These are phyloP conservation scores for Trametes meyenii DNA, from an alignment of 768 basidiomycete genomes.

Conservation along the genomic window DNA sequence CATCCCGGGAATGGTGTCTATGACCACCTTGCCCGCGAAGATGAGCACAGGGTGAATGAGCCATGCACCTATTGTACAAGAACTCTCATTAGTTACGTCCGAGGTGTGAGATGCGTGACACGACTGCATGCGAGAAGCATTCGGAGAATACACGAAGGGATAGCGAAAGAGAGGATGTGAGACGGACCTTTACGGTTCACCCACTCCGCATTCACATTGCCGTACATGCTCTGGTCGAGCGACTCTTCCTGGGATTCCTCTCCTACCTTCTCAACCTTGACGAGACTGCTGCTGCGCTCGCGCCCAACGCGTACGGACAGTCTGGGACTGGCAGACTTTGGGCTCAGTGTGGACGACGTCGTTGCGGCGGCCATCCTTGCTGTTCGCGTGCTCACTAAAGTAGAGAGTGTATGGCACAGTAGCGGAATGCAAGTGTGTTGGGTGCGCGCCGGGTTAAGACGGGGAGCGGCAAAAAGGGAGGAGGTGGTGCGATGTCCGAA, in stretches of 20 bases:
- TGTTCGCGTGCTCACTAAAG: neutral
- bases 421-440: neutral
- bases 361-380: constrained; percentile 13
- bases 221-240: constrained; percentile 78
- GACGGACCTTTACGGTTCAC: constrained; percentile 85
- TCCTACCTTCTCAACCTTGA: constrained; percentile 85
- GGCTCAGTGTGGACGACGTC: constrained; percentile 19
- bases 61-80: constrained; percentile 79
- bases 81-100: too few relatives aligned
- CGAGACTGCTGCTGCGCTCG: constrained; percentile 61
- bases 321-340: constrained; percentile 20
- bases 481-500: constrained; percentile 11
- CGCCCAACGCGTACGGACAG: constrained; percentile 29
- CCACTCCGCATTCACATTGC: constrained; percentile 90
- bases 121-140: too few relatives aligned
- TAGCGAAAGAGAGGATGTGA: neutral
- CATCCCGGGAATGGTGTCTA: constrained; percentile 95
- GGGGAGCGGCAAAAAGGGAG: neutral
- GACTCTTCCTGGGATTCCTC: constrained; percentile 72
- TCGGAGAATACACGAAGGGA: too few relatives aligned
- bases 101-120: too few relatives aligned
- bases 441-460: neutral
- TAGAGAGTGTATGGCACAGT: too few relatives aligned
- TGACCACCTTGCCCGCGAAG: constrained; percentile 83
- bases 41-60: constrained; percentile 95